Evolutionary conservation across 106 monocot genomes (phyloP), one percentile per base, ranked within the genome.

Genomic region (Apostasia ramifera): DNA sequence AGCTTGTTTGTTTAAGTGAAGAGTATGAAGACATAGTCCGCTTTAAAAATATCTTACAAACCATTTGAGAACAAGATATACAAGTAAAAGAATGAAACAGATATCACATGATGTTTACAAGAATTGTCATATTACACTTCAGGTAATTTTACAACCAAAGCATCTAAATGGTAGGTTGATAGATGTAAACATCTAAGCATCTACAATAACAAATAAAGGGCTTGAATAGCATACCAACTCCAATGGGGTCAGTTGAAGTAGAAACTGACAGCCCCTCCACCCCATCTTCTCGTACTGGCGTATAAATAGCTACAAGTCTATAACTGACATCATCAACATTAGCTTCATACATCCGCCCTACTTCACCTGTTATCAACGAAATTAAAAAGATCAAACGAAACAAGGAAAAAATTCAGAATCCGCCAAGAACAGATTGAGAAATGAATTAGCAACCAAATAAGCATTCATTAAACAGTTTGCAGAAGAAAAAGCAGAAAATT

Each of bases 301-400:
- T 92, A 83, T 93, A 98, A 72, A 98, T 72, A 45, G 75, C 92
- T 8, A 93, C 89, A 55, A 98, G 74, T 67, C 92, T 78, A 55
- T 98, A 98, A 3, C 97, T 92, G 15, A 98, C 92, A 81, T 98
- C 97, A 78, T 98, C 92, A 56, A 98, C 92, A 76, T 98, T 98
- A 66, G 86, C 89, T 85, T 98, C 97, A 65, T 98, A 98, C 87
- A 87, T 98, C 76, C 84, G 85, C 55, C 89, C 92, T 1, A 63
- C 66, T 65, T 98, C 92, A 44, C 97, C 92, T 98, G 89, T 56
- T 71, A 65, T 47, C 11, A 65, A 6, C 15, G 48, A 48, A 56
- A 14, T 7, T 15, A 46, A 65, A 62, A 65, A 65, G 15, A 2
- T 65, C 8, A 26, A 5, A 26, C 45, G 15, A 65, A 47, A 8